A percentile compares a stretch with the other conserved stretches of the same genome.
phyloP scores from a whole-genome alignment of 345 rosid genomes.

The Ailanthus altissimus region DNA sequence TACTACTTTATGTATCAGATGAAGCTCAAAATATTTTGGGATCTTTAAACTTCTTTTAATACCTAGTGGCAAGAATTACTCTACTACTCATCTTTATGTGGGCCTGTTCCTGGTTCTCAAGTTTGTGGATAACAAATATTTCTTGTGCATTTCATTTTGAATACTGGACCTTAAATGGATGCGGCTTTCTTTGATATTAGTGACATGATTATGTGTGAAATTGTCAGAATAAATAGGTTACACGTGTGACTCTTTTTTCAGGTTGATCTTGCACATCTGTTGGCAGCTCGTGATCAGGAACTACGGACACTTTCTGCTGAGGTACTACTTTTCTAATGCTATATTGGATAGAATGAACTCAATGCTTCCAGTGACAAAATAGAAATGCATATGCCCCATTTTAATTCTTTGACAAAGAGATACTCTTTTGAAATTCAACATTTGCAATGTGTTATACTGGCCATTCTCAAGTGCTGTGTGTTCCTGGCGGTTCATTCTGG shows the following conservation, averaged over 20 bases:
- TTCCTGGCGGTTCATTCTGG: not conserved
- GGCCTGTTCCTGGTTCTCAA: not conserved
- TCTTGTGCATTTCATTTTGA: not conserved
- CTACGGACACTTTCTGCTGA: constrained; percentile 89
- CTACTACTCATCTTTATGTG: not conserved
- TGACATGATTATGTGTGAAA: not conserved
- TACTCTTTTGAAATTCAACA: not conserved
- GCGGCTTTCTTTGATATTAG: not conserved
- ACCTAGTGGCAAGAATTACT: not conserved
- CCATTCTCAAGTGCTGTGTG: not conserved
- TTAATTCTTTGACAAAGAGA: not conserved
- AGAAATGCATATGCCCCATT: not conserved
- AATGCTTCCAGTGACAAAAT: not conserved
- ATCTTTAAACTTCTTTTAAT: not conserved
- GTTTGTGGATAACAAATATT: not conserved
- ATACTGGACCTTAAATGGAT: not conserved
- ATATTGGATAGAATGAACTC: not conserved
- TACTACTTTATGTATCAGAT: not conserved
- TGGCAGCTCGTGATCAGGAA: constrained; percentile 95
- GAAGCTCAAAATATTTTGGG: too few relatives aligned
- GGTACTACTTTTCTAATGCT: constrained; percentile 39
- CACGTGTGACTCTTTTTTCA: constrained; percentile 40
- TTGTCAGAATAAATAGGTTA: not conserved
- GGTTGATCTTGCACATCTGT: constrained; percentile 94
- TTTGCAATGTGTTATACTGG: too few relatives aligned